Conservation (phyloP, 805 yeast species). For the Spencermartinsiella europaea region DNA sequence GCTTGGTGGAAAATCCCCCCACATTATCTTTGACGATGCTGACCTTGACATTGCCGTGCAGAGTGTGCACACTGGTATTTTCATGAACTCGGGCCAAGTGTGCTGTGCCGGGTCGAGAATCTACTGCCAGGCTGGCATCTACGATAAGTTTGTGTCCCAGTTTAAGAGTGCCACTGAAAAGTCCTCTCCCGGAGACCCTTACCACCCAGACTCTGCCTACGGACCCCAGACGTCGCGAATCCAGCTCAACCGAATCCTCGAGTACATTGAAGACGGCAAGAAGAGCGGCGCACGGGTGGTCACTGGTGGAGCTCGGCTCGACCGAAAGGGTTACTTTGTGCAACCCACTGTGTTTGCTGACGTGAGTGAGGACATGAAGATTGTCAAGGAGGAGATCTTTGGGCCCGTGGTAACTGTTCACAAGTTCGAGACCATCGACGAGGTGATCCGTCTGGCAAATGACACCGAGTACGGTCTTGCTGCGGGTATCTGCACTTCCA, state of each 20-base stretch:
- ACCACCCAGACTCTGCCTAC: slow-evolving; percentile 65
- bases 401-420: slow-evolving; percentile 82
- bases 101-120: slow-evolving; percentile 94
- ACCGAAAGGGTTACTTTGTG: slow-evolving; percentile 54
- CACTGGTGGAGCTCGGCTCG: slow-evolving; percentile 65
- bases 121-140: slow-evolving; percentile 77
- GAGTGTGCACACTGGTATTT: slow-evolving; percentile 72
- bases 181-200: slow-evolving; percentile 63
- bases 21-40: slow-evolving; percentile 82
- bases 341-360: slow-evolving; percentile 75
- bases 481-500: slow-evolving; percentile 70
- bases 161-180: slow-evolving; percentile 48
- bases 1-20: slow-evolving; percentile 95
- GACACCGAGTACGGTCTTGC: slow-evolving; percentile 79
- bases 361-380: slow-evolving; percentile 58
- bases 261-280: slow-evolving; percentile 71
- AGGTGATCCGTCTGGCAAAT: slow-evolving; percentile 66
- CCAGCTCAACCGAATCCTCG: slow-evolving; percentile 71
- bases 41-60: slow-evolving; percentile 71
- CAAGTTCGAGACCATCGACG: slow-evolving; percentile 60
- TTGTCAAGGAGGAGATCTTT: slow-evolving; percentile 78
- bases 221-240: slow-evolving; percentile 85
- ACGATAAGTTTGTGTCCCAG: slow-evolving; percentile 63
- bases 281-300: slow-evolving; percentile 77
- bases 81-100: slow-evolving; percentile 93